Conservation (phyloP, 2,329 filamentous ascomycete species). For the Ophioceras dolichostomum region DNA sequence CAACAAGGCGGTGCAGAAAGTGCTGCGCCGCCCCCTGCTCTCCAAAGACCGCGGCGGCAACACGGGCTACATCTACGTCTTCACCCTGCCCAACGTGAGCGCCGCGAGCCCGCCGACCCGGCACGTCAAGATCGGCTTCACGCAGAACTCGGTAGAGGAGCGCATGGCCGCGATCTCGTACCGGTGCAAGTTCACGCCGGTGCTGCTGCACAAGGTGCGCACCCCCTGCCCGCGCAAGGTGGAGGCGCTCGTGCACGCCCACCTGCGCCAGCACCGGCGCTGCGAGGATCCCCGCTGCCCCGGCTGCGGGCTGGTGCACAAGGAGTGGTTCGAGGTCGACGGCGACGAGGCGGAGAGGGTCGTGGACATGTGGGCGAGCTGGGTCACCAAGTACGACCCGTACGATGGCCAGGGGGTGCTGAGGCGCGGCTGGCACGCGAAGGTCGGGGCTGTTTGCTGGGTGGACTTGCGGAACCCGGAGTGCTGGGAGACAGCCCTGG, state of each 20-base stretch:
- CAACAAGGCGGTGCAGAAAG: too few relatives aligned
- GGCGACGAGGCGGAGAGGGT: neutral
- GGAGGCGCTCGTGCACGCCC: slow-evolving; percentile 1
- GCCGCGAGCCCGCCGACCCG: slow-evolving; percentile 1
- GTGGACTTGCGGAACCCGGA: too few relatives aligned
- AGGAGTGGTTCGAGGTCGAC: slow-evolving; percentile 1
- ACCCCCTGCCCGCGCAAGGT: slow-evolving; percentile 1
- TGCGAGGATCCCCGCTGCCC: neutral
- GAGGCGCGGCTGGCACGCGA: too few relatives aligned
- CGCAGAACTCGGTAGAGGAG: neutral
- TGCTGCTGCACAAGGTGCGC: neutral
- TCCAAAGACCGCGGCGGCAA: too few relatives aligned
- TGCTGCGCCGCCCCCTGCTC: too few relatives aligned
- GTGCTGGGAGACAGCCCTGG: too few relatives aligned
- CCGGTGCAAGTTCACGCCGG: neutral
- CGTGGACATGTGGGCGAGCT: neutral
- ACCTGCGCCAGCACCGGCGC: neutral
- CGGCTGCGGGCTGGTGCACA: slow-evolving; percentile 1
- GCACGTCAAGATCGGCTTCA: slow-evolving; percentile 4
- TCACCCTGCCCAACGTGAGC: neutral
- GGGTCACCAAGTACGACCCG: neutral
- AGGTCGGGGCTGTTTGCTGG: too few relatives aligned
- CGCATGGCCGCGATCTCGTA: neutral
- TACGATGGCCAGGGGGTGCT: neutral
- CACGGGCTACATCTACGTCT: too few relatives aligned